These are phyloP conservation scores for Cornus florida DNA, from an alignment of 148 eudicot genomes.

Conservation along the genomic window DNA sequence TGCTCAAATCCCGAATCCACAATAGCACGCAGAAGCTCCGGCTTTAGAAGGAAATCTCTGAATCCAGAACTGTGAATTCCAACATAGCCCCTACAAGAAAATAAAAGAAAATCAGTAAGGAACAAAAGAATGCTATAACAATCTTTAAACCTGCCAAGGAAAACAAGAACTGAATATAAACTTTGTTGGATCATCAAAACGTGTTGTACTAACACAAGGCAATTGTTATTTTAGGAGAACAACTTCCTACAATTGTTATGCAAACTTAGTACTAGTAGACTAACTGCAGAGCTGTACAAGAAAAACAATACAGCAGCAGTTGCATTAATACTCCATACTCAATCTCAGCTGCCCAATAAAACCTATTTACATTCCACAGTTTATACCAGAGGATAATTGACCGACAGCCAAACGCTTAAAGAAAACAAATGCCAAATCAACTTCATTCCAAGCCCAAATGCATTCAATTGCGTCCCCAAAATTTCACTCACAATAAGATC, in stretches of 20 bases:
- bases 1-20: conserved; percentile 74
- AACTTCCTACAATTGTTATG: not conserved
- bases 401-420: too few relatives aligned
- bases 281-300: too few relatives aligned
- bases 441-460: too few relatives aligned
- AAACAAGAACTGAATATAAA: too few relatives aligned
- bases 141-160: too few relatives aligned
- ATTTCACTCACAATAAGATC: too few relatives aligned
- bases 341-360: too few relatives aligned
- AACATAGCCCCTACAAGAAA: conserved; percentile 48
- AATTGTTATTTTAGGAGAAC: not conserved
- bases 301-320: not conserved
- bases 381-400: too few relatives aligned
- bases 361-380: not conserved
- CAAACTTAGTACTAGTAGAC: too few relatives aligned
- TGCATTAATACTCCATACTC: not conserved
- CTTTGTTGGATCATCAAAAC: not conserved
- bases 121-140: too few relatives aligned
- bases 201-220: not conserved
- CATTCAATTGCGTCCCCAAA: too few relatives aligned
- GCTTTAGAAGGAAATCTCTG: conserved; percentile 67
- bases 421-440: too few relatives aligned
- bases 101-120: not conserved
- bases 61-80: conserved; percentile 74
- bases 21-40: conserved; percentile 67